Conservation (phyloP, 2,329 filamentous ascomycete genomes). For the Aspergillus carbonarius region DNA sequence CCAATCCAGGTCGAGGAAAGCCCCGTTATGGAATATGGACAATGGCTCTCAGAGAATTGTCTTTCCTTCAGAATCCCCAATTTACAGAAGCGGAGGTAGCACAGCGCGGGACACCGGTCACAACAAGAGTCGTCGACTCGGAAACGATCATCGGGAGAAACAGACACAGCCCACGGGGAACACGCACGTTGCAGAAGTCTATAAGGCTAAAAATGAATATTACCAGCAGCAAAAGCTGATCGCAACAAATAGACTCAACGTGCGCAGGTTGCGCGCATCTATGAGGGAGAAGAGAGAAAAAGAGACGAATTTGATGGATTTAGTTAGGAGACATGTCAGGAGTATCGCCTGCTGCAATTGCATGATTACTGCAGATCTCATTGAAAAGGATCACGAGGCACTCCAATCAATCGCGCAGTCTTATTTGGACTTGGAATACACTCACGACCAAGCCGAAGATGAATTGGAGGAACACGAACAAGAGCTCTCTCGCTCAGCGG, state of each 20-base stretch:
- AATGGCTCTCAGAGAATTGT: no score
- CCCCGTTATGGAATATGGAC: background rate
- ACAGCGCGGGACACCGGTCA: background rate
- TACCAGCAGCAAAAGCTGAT: constrained; percentile 17
- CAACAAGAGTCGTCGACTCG: background rate
- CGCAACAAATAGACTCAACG: constrained; percentile 17
- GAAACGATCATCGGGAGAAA: background rate
- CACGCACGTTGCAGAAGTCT: background rate
- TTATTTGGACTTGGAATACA: constrained; percentile 26
- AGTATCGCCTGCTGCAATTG: background rate
- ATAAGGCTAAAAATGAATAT: background rate
- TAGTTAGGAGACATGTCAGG: constrained; percentile 26
- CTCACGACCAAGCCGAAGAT: constrained; percentile 27
- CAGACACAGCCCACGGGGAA: background rate
- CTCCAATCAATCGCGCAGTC: constrained; percentile 21
- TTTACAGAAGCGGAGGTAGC: background rate
- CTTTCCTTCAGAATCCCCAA: background rate
- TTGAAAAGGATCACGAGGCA: constrained; percentile 19
- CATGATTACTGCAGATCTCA: background rate
- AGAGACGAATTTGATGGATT: constrained; percentile 19
- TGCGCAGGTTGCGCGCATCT: constrained; percentile 23
- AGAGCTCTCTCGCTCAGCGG: constrained; percentile 20
- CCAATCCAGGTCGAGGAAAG: background rate
- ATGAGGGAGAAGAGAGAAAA: constrained; percentile 27
- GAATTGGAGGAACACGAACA: constrained; percentile 29